phyloP scores from a whole-genome alignment of 192 early-diverging fungal species.

The Gigaspora rosea region DNA sequence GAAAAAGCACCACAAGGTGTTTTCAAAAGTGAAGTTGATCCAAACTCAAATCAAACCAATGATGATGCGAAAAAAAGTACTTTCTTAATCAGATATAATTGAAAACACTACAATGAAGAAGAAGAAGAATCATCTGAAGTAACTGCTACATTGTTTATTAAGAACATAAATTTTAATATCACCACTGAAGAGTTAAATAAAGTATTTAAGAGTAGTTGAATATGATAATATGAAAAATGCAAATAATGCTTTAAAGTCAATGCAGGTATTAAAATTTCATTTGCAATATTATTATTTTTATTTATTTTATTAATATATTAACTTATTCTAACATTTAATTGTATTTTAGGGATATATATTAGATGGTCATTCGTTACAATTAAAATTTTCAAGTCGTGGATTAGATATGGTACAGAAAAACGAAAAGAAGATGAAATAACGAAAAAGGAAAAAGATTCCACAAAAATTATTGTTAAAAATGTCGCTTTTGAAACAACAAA shows the following conservation, averaged over 20 bases:
- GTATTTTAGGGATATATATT: conserved; percentile 59
- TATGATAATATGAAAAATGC: too few relatives aligned
- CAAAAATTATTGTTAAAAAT: conserved; percentile 91
- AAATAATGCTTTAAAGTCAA: conserved; percentile 77
- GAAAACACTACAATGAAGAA: conserved; percentile 46
- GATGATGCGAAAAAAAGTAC: conserved; percentile 44
- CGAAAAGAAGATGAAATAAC: conserved; percentile 43
- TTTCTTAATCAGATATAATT: conserved; percentile 52
- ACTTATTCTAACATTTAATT: background rate
- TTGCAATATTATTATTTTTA: background rate
- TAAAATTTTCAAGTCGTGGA: conserved; percentile 82
- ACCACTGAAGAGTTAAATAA: too few relatives aligned
- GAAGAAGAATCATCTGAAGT: conserved; percentile 55
- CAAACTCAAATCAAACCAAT: conserved; percentile 37
- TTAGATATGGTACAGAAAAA: conserved; percentile 27
- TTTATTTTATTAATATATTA: background rate
- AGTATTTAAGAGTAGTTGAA: too few relatives aligned
- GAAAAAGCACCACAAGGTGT: conserved; percentile 89
- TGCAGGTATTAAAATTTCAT: conserved; percentile 61
- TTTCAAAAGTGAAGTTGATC: conserved; percentile 59
- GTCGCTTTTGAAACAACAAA: conserved; percentile 96
- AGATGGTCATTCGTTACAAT: conserved; percentile 85
- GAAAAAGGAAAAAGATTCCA: conserved; percentile 62
- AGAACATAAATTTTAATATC: conserved; percentile 95
- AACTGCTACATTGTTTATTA: conserved; percentile 85